Base-by-base conservation (phyloP, 176 grass and related monocot genomes). In the Elymus sibiricus region DNA sequence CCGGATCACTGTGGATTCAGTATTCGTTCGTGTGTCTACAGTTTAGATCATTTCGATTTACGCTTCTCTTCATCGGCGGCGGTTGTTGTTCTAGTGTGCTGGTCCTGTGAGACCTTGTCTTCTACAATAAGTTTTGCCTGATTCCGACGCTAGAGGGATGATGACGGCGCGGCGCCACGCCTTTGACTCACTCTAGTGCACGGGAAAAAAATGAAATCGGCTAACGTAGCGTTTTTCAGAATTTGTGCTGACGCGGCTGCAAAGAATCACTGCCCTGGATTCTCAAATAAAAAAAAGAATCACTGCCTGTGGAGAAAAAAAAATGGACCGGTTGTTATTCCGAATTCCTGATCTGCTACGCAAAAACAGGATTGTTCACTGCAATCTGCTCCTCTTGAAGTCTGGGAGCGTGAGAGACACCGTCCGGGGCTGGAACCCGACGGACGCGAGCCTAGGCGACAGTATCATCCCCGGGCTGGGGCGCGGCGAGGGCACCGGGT, bases 401-500 rank as follows among this genome's bases (percentile, higher is more conserved):
- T 90, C 83, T 21, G 93, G 92, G 19, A 98, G 82, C 16, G 90
- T 88, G 42, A 94, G 90, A 21, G 86, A 82, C 26, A 94, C 86
- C 8, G 68, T 85, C n/a, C 80, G 83, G 7, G 90, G 77, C 85
- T 77, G 87, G 64, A 96, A 83, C 5, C 82, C 79, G 10, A 94
- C 86, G 66, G 82, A 90, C 5, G 92, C 87, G 38, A 99, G 92
- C 80, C 88, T 90, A 21, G 92, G 92, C 17, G 97, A 99, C 67
- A 99, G 79, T 79, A 90, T 90, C 86, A 97, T 85, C 59, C 73
- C 87, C 0, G 89, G 90, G 55, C 81, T 97, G 1, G 97, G 97
- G 5, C 97, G 88, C 9, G 97, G 97, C 9, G 97, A 99, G 15
- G 92, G 97, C 37, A 99, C 95, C 5, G 94, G 89, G 43, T 92